phyloP scores from a whole-genome alignment of 257 asterid species.

The Pogostemon cablin region DNA sequence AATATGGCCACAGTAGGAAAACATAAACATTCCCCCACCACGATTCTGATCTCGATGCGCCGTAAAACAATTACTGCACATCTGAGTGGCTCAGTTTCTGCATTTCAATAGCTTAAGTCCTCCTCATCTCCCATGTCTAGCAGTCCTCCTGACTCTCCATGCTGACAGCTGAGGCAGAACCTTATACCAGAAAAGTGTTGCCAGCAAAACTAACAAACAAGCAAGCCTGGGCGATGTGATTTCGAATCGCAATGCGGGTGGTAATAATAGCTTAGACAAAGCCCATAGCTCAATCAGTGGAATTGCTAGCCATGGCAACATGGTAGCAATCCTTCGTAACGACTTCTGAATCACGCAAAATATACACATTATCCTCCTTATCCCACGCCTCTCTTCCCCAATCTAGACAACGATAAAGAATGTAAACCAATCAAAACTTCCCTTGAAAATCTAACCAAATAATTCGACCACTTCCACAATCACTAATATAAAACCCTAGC shows the following conservation, averaged over 20 bases:
- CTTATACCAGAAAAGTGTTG: conserved; percentile 90
- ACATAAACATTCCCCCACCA: conserved; percentile 95
- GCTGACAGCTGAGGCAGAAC: conserved; percentile 86
- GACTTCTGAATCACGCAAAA: conserved; percentile 95
- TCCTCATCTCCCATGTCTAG: conserved; percentile 74
- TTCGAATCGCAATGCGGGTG: conserved; percentile 92
- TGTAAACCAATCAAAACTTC: conserved; percentile 38
- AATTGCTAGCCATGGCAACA: conserved; percentile 98
- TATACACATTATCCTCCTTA: conserved; percentile 96
- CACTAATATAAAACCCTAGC: conserved; percentile 49
- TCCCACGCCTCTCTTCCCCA: conserved; percentile 56
- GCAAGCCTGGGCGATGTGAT: conserved; percentile 94
- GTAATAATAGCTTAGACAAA: conserved; percentile 87
- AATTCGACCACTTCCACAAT: conserved; percentile 32
- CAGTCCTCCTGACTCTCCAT: conserved; percentile 81
- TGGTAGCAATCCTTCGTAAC: conserved; percentile 94
- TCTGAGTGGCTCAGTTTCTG: conserved; percentile 88
- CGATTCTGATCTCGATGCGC: conserved; percentile 95
- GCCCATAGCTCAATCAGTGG: conserved; percentile 97
- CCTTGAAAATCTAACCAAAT: conserved; percentile 24
- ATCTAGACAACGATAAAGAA: conserved; percentile 33
- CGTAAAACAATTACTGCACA: conserved; percentile 94
- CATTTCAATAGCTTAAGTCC: conserved; percentile 84
- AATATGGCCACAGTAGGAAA: conserved; percentile 93
- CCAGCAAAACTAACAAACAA: conserved; percentile 78